Conservation (phyloP, 2,329 filamentous ascomycete genomes). For the Alternaria sp. region DNA sequence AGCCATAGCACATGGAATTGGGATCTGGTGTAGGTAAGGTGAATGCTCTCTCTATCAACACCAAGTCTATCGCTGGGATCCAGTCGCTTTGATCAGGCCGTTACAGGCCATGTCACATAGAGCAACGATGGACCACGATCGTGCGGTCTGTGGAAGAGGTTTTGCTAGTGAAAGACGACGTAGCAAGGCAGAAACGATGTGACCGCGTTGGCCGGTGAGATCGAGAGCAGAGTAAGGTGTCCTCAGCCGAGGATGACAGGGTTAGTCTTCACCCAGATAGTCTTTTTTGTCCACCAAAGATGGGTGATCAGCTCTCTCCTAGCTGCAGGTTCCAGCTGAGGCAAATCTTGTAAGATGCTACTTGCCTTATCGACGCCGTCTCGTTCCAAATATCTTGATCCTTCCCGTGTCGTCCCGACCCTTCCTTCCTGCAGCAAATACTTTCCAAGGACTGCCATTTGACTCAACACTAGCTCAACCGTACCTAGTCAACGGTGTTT, state of each 20-base stretch:
- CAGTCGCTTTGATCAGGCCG: background rate
- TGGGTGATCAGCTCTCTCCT: background rate
- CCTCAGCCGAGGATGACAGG: background rate
- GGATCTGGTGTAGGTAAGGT: slow-evolving; percentile 1
- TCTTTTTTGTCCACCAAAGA: background rate
- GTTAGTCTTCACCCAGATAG: background rate
- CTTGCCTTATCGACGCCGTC: slow-evolving; percentile 14
- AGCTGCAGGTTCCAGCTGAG: background rate
- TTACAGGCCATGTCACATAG: background rate
- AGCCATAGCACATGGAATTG: slow-evolving; percentile 18
- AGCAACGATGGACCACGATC: background rate
- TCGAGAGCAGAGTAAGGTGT: background rate
- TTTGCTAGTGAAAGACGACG: background rate
- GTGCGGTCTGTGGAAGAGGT: background rate
- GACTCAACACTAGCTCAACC: background rate
- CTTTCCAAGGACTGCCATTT: background rate
- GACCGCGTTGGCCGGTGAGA: slow-evolving; percentile 1
- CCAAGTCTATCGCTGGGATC: background rate
- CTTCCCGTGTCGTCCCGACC: slow-evolving; percentile 15
- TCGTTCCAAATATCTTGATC: background rate
- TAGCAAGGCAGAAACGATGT: background rate
- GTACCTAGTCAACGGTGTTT: background rate
- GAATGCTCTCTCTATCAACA: slow-evolving; percentile 1
- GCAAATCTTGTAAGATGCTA: slow-evolving; percentile 16
- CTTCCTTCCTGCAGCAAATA: slow-evolving; percentile 9